Evolutionary conservation across 805 yeast genomes (phyloP).

Genomic region (Saturnispora dispora): DNA sequence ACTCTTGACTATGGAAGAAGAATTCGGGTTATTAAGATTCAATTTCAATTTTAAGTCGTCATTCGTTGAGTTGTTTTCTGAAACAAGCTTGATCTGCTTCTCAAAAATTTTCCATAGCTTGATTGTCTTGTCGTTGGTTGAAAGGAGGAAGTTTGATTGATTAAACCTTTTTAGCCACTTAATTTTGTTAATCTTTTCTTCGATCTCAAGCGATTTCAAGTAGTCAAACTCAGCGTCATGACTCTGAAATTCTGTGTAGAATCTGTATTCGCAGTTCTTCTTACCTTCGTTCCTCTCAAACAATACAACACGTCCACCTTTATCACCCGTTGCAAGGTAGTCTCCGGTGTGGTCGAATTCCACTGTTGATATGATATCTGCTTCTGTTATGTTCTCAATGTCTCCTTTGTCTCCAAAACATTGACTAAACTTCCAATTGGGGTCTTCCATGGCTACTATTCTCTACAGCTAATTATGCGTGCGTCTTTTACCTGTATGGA

Average conservation of each 20-base stretch:
- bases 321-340: conserved; percentile 94
- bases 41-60: conserved; percentile 1
- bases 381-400: conserved; percentile 89
- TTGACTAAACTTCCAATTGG: conserved; percentile 79
- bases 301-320: conserved; percentile 95
- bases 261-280: conserved; percentile 85
- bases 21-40: neutral
- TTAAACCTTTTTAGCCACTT: conserved; percentile 90
- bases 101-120: conserved; percentile 95
- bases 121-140: conserved; percentile 97
- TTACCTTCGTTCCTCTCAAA: conserved; percentile 79
- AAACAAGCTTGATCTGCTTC: conserved; percentile 81
- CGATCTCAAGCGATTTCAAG: conserved; percentile 89
- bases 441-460: conserved; percentile 23
- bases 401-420: conserved; percentile 99
- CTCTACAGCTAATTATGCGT: neutral
- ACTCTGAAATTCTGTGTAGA: conserved; percentile 93
- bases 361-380: conserved; percentile 94
- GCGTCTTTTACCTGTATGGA: neutral
- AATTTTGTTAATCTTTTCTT: conserved; percentile 95
- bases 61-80: conserved; percentile 76
- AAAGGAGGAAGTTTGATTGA: conserved; percentile 79
- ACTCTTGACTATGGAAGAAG: conserved; percentile 14
- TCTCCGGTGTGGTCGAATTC: conserved; percentile 95
- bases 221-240: conserved; percentile 99